phyloP scores from a whole-genome alignment of 305 asterid species.

The Rubia tinctorum region DNA sequence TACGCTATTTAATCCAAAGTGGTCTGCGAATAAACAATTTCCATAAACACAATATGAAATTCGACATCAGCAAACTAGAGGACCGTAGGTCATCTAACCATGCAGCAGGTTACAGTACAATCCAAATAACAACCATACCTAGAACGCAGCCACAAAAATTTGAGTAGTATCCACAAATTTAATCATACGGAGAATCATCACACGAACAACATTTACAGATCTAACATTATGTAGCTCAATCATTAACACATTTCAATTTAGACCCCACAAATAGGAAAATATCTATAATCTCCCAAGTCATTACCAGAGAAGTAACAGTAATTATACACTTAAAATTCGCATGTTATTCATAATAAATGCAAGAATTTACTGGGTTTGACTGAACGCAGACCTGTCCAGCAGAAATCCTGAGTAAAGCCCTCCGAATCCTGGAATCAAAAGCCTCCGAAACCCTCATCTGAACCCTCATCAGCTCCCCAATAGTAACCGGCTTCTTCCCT shows the following conservation, averaged over 20 bases:
- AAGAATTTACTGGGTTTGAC: background rate
- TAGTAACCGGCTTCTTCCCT: constrained; percentile 65
- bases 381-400: constrained; percentile 77
- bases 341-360: background rate
- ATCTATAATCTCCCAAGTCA: background rate
- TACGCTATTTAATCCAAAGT: background rate
- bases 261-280: background rate
- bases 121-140: background rate
- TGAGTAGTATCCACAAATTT: background rate
- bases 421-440: constrained; percentile 75
- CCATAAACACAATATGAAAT: background rate
- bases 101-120: background rate
- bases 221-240: background rate
- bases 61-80: background rate
- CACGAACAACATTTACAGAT: background rate
- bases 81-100: background rate
- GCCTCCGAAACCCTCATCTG: constrained; percentile 84
- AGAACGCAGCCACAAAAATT: background rate
- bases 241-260: background rate
- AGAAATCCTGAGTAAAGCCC: constrained; percentile 87
- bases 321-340: background rate
- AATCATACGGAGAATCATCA: background rate
- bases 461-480: constrained; percentile 82
- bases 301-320: background rate
- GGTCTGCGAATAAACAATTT: background rate